Percentiles rank a stretch among this genome's conserved stretches.
Evolutionary conservation across 2,329 filamentous ascomycete genomes (phyloP).

Genomic region (Exophiala lecanii-corni): DNA sequence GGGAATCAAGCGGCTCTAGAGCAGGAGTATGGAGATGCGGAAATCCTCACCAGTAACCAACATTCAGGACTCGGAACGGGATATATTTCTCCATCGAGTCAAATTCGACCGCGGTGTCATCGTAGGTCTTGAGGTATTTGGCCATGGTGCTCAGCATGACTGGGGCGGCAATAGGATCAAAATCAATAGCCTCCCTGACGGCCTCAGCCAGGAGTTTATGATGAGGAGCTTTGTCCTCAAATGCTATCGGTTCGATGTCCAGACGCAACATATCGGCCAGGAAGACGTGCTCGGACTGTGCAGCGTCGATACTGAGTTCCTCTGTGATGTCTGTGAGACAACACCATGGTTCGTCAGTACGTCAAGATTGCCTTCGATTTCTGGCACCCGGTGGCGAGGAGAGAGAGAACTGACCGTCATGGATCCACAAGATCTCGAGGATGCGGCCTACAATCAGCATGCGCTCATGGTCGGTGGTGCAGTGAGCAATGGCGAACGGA

Average conservation of each 20-base stretch:
- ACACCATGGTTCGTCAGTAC: background rate
- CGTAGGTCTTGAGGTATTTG: conserved; percentile 1
- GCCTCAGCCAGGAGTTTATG: background rate
- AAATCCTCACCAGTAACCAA: background rate
- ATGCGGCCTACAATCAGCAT: background rate
- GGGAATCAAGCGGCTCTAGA: background rate
- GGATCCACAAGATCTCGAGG: background rate
- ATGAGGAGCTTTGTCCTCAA: background rate
- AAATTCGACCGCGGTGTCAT: background rate
- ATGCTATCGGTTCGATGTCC: background rate
- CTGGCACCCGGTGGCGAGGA: background rate
- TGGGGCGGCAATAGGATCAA: background rate
- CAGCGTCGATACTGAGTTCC: background rate
- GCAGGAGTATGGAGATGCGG: background rate
- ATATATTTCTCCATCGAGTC: background rate
- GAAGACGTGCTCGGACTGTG: background rate
- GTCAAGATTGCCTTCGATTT: background rate
- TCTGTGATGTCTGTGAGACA: conserved; percentile 1
- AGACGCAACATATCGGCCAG: background rate
- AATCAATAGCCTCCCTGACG: background rate
- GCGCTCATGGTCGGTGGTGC: background rate
- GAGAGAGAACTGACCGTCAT: background rate
- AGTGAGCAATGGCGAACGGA: background rate
- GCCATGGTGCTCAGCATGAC: background rate
- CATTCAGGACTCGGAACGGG: background rate